Percentiles rank a stretch among this genome's conserved stretches.
Evolutionary conservation across 352 stramenopile species (phyloP).

Genomic region (Peronosclerospora sorghi): DNA sequence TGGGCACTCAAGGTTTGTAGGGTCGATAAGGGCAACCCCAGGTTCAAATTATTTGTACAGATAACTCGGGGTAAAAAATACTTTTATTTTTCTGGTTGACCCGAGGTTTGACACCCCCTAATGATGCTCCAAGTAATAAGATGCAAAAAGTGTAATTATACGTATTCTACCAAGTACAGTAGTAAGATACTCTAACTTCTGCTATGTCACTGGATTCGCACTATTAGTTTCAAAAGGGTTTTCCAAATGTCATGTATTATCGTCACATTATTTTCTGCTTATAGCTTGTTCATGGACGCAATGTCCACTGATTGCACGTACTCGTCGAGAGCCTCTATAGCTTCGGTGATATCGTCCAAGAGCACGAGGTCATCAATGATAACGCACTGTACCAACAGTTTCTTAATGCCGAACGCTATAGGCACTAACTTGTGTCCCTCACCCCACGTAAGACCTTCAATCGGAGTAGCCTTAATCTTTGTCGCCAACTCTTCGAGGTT

Average conservation of each 20-base stretch:
- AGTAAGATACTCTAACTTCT: no score
- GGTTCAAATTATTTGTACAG: no score
- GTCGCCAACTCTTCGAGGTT: conserved; percentile 56
- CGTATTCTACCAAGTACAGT: no score
- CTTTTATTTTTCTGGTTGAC: no score
- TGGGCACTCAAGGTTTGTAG: no score
- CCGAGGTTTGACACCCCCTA: no score
- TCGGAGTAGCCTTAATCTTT: conserved; percentile 65
- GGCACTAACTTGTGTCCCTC: conserved; percentile 77
- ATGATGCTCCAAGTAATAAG: no score
- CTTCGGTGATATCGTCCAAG: conserved; percentile 75
- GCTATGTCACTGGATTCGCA: no score
- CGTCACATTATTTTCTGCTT: conserved; percentile 15
- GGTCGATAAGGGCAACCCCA: no score
- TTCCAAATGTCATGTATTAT: not conserved
- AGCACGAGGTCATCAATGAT: conserved; percentile 76
- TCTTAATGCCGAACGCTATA: conserved; percentile 82
- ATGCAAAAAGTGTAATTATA: no score
- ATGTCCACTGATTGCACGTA: conserved; percentile 80
- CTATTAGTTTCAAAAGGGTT: no score
- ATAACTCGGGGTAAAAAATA: no score
- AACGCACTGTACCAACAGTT: conserved; percentile 72
- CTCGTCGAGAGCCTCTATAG: conserved; percentile 74
- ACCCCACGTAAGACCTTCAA: conserved; percentile 70
- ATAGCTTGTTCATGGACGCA: conserved; percentile 84